These are phyloP conservation scores for Xanthoconium stramineum DNA, from an alignment of 768 basidiomycete species.

Conservation along the genomic window DNA sequence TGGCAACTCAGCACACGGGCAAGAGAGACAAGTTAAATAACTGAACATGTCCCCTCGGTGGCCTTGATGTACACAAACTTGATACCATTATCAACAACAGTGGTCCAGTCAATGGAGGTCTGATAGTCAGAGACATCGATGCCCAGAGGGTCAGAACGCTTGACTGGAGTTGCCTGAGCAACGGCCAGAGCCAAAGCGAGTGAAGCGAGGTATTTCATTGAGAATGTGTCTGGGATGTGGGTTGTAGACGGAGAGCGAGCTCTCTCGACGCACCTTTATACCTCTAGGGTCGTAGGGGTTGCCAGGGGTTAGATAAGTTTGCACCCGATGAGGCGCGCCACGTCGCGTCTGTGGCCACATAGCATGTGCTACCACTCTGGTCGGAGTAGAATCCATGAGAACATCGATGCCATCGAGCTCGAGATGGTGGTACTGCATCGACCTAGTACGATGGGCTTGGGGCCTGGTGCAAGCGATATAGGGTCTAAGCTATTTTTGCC, in stretches of 20 bases:
- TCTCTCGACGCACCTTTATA: conserved; percentile 10
- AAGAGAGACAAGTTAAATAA: not conserved
- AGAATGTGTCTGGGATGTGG: not conserved
- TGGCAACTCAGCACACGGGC: not conserved
- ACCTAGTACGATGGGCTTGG: too few relatives aligned
- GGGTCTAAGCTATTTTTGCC: too few relatives aligned
- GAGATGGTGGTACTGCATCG: not conserved
- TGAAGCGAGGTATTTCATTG: conserved; percentile 21
- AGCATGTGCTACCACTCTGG: conserved; percentile 12
- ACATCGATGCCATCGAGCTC: not conserved
- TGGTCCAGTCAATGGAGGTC: conserved; percentile 47
- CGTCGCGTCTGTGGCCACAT: conserved; percentile 5
- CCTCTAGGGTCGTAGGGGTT: not conserved
- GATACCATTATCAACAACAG: conserved; percentile 50
- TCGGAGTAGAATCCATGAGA: conserved; percentile 7
- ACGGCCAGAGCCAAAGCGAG: conserved; percentile 17
- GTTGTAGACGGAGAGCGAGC: not conserved
- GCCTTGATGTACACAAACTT: conserved; percentile 65
- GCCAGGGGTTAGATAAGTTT: not conserved
- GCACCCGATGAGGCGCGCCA: not conserved
- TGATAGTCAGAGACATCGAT: conserved; percentile 58
- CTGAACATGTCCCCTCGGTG: conserved; percentile 56
- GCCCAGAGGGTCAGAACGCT: conserved; percentile 42
- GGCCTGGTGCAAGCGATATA: too few relatives aligned
- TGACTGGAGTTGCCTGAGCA: conserved; percentile 13